Conservation (phyloP, 1,284 basidiomycete genomes). For the Ganoderma resinaceum region DNA sequence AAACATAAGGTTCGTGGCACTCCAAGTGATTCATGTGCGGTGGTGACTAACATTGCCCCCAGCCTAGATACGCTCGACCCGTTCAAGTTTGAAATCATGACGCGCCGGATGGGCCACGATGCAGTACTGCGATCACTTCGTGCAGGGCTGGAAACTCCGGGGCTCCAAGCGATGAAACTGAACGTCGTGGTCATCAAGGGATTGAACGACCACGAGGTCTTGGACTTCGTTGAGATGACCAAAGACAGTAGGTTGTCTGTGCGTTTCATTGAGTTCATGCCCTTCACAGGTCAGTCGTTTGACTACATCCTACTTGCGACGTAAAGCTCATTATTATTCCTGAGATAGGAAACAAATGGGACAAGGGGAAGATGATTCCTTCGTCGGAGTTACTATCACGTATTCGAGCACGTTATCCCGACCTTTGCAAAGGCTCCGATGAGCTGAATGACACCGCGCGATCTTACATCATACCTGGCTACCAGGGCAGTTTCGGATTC, state of each 20-base stretch:
- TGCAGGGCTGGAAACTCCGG: conserved; percentile 58
- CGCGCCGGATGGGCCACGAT: conserved; percentile 77
- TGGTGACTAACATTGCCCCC: conserved; percentile 19
- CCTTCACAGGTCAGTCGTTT: conserved; percentile 75
- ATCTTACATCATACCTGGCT: conserved; percentile 78
- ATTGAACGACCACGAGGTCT: conserved; percentile 81
- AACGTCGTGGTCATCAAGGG: conserved; percentile 87
- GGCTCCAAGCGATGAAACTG: conserved; percentile 72
- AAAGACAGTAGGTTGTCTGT: conserved; percentile 70
- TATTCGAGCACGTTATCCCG: conserved; percentile 57
- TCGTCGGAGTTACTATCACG: conserved; percentile 66
- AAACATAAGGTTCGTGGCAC: conserved; percentile 70
- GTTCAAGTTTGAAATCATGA: conserved; percentile 89
- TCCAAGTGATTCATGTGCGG: conserved; percentile 2
- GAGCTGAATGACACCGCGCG: conserved; percentile 85
- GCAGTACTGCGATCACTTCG: conserved; percentile 78
- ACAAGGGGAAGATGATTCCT: conserved; percentile 81
- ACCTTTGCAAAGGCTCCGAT: conserved; percentile 60
- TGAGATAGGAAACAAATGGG: conserved; percentile 82
- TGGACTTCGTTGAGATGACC: conserved; percentile 83
- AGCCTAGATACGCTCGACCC: conserved; percentile 89
- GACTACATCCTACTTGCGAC: background rate
- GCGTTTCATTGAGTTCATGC: conserved; percentile 94
- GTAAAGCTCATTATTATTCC: conserved; percentile 7
- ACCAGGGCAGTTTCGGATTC: conserved; percentile 81